A percentile compares a stretch with the other conserved stretches of the same genome.
Evolutionary conservation across 176 grass and related monocot species (phyloP).

Genomic region (Poa annua): DNA sequence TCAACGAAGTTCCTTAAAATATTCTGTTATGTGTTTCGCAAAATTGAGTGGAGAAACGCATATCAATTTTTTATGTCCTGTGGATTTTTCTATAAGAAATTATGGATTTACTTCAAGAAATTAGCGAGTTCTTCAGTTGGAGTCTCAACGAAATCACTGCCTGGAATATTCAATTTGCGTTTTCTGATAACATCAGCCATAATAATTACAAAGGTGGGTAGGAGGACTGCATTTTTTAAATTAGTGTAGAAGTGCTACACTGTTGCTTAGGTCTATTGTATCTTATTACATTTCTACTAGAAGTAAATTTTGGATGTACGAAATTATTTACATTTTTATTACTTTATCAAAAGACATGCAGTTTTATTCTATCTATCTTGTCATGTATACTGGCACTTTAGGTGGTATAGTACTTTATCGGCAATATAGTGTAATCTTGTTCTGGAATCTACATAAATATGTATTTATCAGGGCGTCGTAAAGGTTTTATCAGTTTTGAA

Average conservation of each 20-base stretch:
- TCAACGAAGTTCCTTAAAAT: not conserved
- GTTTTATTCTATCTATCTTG: conserved; percentile 18
- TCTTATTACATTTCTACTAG: conserved; percentile 5
- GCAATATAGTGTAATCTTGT: not conserved
- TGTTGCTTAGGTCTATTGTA: not conserved
- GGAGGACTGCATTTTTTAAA: not conserved
- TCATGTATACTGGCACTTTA: conserved; percentile 3
- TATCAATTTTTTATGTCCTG: not conserved
- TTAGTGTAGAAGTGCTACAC: not conserved
- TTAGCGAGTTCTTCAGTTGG: not conserved
- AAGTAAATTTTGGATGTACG: not conserved
- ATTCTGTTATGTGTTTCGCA: not conserved
- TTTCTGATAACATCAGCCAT: not conserved
- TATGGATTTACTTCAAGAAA: not conserved
- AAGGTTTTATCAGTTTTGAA: not conserved
- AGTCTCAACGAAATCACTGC: not conserved
- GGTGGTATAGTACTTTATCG: conserved; percentile 12
- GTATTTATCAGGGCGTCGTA: not conserved
- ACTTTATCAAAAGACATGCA: too few relatives aligned
- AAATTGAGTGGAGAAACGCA: not conserved
- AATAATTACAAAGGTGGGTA: not conserved
- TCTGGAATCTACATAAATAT: not conserved
- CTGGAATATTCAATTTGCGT: not conserved
- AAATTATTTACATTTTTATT: not conserved
- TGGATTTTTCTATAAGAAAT: conserved; percentile 1